Conservation (phyloP, 305 asterid species). For the Fraxinus greggii region DNA sequence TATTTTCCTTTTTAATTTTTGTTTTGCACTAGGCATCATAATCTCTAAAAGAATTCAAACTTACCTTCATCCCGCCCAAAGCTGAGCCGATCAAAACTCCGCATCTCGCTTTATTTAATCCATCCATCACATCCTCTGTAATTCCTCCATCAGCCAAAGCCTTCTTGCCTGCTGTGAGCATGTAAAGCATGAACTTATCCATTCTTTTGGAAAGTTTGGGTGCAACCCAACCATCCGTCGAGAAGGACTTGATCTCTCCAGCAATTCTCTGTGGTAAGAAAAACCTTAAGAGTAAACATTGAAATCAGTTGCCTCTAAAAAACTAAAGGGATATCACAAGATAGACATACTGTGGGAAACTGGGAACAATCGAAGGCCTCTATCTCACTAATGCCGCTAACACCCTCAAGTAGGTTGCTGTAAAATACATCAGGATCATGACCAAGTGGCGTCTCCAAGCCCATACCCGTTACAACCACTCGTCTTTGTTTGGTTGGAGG, state of each 20-base stretch:
- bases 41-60: constrained; percentile 20
- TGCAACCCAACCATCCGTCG: constrained; percentile 89
- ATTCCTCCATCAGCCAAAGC: constrained; percentile 88
- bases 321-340: constrained; percentile 20
- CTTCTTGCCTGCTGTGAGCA: constrained; percentile 95
- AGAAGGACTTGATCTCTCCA: constrained; percentile 92
- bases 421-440: constrained; percentile 77
- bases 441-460: constrained; percentile 90
- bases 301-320: constrained; percentile 16
- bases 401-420: constrained; percentile 86
- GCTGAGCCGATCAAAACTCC: constrained; percentile 94
- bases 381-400: constrained; percentile 87
- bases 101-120: constrained; percentile 69
- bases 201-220: constrained; percentile 90
- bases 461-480: constrained; percentile 99
- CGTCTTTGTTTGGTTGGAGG: constrained; percentile 71
- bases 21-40: background rate
- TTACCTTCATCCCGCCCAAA: constrained; percentile 95
- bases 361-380: constrained; percentile 90
- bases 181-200: constrained; percentile 94
- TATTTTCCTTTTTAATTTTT: background rate
- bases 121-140: constrained; percentile 73
- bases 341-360: constrained; percentile 77
- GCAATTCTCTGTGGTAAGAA: constrained; percentile 80
- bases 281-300: constrained; percentile 26